phyloP scores from a whole-genome alignment of 805 yeast species.

The Millerozyma miso region DNA sequence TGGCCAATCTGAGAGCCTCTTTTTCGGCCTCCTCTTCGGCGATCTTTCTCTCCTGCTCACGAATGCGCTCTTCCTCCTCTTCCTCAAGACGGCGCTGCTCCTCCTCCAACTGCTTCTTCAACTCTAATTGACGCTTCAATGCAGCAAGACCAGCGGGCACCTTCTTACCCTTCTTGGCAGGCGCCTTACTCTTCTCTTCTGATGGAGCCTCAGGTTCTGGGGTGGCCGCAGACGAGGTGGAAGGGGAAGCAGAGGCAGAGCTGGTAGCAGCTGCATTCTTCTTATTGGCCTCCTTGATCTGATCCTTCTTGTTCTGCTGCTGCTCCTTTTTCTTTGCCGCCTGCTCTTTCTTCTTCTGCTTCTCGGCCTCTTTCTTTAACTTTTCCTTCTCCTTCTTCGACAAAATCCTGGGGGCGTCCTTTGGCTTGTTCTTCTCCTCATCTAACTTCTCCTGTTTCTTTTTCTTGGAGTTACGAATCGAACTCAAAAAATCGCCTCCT shows the following conservation, averaged over 20 bases:
- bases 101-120: slow-evolving; percentile 83
- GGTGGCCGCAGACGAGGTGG: slow-evolving; percentile 23
- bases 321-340: slow-evolving; percentile 82
- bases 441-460: slow-evolving; percentile 70
- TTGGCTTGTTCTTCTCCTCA: slow-evolving; percentile 47
- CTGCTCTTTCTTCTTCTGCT: slow-evolving; percentile 84
- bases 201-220: slow-evolving; percentile 31
- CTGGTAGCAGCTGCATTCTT: slow-evolving; percentile 36
- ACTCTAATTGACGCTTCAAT: slow-evolving; percentile 81
- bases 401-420: slow-evolving; percentile 69
- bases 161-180: slow-evolving; percentile 61
- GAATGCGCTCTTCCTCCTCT: slow-evolving; percentile 50
- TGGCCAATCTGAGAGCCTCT: slow-evolving; percentile 56
- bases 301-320: slow-evolving; percentile 56
- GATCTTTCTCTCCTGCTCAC: slow-evolving; percentile 47
- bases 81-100: slow-evolving; percentile 71
- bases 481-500: slow-evolving; percentile 76
- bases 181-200: slow-evolving; percentile 30
- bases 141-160: slow-evolving; percentile 91
- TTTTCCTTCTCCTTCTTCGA: slow-evolving; percentile 92
- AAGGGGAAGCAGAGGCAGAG: slow-evolving; percentile 17
- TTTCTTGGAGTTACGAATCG: slow-evolving; percentile 74
- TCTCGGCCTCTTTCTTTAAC: slow-evolving; percentile 90
- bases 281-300: slow-evolving; percentile 46
- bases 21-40: slow-evolving; percentile 63